Evolutionary conservation across 805 yeast species (phyloP), one percentile per base, ranked within the genome.

Genomic region (Candida patagonica): DNA sequence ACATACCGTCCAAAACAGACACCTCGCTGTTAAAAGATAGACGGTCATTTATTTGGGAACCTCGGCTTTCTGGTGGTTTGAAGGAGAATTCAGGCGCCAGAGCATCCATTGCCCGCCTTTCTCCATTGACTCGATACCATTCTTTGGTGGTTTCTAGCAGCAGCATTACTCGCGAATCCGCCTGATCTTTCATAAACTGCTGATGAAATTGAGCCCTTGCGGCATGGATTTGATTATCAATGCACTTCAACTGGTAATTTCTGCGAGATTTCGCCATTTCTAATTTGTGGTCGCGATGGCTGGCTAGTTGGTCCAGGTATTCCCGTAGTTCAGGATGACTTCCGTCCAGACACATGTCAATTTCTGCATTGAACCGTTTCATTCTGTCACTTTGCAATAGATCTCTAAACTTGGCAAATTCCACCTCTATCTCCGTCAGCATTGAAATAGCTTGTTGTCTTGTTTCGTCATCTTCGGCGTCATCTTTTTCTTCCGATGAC

Each of bases 121-220:
- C 97, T 52, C 80, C 76, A 60, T 87, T 88, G 53, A 88, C 82
- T 49, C 82, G 80, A 64, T 89, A 89, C 97, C 97, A 92, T 46
- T 76, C 71, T 30, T 80, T 73, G 5, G 96, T 88, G 3, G 94
- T 82, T 6, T 74, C 70, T 43, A 74, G 68, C 35, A 89, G 70
- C 65, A 85, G 68, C 20, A 70, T 66, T 39, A 71, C 70, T 45
- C 86, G 80, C 34, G 72, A 59, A 54, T 86, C 94, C 50, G 78
- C 74, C 26, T 74, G 65, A 42, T 74, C 70, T 52, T 81, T 82
- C 57, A 74, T 62, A 57, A 73, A 85, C 55, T 85, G 83, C 59
- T 92, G 97, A 58, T 89, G 96, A 25, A 84, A 72, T 44, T 78
- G 73, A 6, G 81, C 79, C 42, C 97, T 66, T 19, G 76, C 70